phyloP scores from a whole-genome alignment of 2,329 filamentous ascomycete genomes.

The Aspergillus fumigatiaffinis region DNA sequence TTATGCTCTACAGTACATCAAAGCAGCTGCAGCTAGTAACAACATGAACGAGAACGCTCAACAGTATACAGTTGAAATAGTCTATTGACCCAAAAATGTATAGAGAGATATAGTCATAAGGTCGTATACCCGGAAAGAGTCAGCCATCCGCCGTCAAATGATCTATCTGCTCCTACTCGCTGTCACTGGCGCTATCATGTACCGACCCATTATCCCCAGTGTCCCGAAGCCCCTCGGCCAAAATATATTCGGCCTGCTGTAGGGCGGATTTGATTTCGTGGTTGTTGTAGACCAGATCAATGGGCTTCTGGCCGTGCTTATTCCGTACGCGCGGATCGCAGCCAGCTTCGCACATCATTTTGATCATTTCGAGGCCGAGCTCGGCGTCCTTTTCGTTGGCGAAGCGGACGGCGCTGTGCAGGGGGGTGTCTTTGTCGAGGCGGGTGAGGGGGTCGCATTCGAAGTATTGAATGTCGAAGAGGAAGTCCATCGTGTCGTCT shows the following conservation, averaged over 20 bases:
- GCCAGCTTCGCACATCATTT: slow-evolving; percentile 48
- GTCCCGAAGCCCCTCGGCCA: slow-evolving; percentile 42
- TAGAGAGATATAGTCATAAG: slow-evolving; percentile 11
- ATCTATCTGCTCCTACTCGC: slow-evolving; percentile 25
- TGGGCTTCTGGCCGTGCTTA: slow-evolving; percentile 45
- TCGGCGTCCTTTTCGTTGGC: slow-evolving; percentile 45
- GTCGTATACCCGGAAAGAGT: slow-evolving; percentile 15
- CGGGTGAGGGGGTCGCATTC: slow-evolving; percentile 47
- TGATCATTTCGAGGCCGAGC: slow-evolving; percentile 43
- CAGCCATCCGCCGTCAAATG: neutral
- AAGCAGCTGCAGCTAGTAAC: neutral
- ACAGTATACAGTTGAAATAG: neutral
- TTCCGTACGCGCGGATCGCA: slow-evolving; percentile 47
- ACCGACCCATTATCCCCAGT: slow-evolving; percentile 33
- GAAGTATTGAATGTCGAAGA: slow-evolving; percentile 47
- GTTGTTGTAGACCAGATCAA: slow-evolving; percentile 43
- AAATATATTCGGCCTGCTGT: slow-evolving; percentile 45
- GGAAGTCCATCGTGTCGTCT: slow-evolving; percentile 46
- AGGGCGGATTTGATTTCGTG: slow-evolving; percentile 39
- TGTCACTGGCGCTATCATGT: slow-evolving; percentile 40
- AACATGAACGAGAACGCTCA: neutral
- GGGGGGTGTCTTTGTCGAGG: slow-evolving; percentile 44
- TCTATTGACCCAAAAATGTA: slow-evolving; percentile 2
- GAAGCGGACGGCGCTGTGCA: slow-evolving; percentile 44
- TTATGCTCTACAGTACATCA: neutral